Base-by-base conservation (phyloP, 805 yeast genomes). In the Candida oleophila region DNA sequence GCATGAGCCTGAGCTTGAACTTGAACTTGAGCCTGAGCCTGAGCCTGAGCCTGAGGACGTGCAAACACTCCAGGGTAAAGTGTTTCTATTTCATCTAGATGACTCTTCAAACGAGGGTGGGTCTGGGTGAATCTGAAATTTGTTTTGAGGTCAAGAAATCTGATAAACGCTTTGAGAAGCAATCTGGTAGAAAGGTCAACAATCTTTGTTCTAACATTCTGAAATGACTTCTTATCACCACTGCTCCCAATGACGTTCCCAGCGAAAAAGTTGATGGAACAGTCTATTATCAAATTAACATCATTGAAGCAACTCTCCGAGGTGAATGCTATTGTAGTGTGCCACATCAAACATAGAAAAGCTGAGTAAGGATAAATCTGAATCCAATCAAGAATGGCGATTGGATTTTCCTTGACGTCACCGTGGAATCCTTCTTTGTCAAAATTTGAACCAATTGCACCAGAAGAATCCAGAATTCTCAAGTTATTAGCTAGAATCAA, bases 231-330 rank as follows among this genome's bases (percentile, higher is more conserved):
- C 19, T 19, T 28, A 15, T 16, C 14, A 3, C 33, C 22, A 22
- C 19, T 39, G 14, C 15, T 16, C 7, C 20, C 19, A 14, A 25
- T 4, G 5, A 19, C n/a, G 15, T 39, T 28, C 4, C n/a, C 18
- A 15, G n/a, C 25, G 59, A 55, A 58, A 18, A 53, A 60, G 38
- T 55, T 51, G 38, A 57, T 51, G 3, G 57, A 51, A 14, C 45
- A 32, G 3, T 57, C 60, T 38, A 60, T 49, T 28, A 62, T 50
- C 22, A 62, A 45, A 37, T 55, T 48, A 42, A 60, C 39, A 40
- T 62, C 65, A 18, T 41, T 41, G 21, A 49, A 38, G 3, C 54
- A 38, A 3, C 56, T 62, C 1, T 55, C 52, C n/a, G 47, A 49
- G 1, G 49, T 46, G 8, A 61, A 55, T 22, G 52, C 51, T 42